These are phyloP conservation scores for Raddia distichophylla DNA, from an alignment of 176 grass and related monocot genomes.

Conservation along the genomic window DNA sequence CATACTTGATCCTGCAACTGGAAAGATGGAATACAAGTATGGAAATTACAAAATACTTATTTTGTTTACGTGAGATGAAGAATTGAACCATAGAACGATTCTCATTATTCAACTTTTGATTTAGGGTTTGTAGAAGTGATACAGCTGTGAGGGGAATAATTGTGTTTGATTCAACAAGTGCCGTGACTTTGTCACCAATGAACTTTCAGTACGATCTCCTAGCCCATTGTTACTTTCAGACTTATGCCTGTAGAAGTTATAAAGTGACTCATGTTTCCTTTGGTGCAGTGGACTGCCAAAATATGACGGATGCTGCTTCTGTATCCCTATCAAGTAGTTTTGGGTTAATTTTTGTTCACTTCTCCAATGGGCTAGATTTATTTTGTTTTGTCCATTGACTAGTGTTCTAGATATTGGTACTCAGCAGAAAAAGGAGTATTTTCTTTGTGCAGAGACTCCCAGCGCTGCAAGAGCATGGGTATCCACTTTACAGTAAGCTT, in stretches of 20 bases:
- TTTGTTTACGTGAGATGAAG: not conserved
- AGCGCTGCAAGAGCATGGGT: slow-evolving; percentile 92
- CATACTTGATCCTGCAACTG: slow-evolving; percentile 84
- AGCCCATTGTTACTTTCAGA: slow-evolving; percentile 23
- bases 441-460: slow-evolving; percentile 96
- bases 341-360: not conserved
- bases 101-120: slow-evolving; percentile 40
- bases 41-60: slow-evolving; percentile 37
- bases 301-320: slow-evolving; percentile 91
- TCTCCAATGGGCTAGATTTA: slow-evolving; percentile 27
- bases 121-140: slow-evolving; percentile 68
- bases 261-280: slow-evolving; percentile 37
- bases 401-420: slow-evolving; percentile 85
- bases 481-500: slow-evolving; percentile 92
- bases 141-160: slow-evolving; percentile 59
- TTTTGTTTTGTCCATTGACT: slow-evolving; percentile 59
- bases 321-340: slow-evolving; percentile 60
- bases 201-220: slow-evolving; percentile 69
- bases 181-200: slow-evolving; percentile 63
- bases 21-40: slow-evolving; percentile 98
- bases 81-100: not conserved
- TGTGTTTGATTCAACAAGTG: slow-evolving; percentile 70
- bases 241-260: not conserved
- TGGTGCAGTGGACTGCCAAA: slow-evolving; percentile 71
- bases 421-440: slow-evolving; percentile 92